phyloP scores from a whole-genome alignment of 352 stramenopile genomes.

The Globisporangium carolinianum region DNA sequence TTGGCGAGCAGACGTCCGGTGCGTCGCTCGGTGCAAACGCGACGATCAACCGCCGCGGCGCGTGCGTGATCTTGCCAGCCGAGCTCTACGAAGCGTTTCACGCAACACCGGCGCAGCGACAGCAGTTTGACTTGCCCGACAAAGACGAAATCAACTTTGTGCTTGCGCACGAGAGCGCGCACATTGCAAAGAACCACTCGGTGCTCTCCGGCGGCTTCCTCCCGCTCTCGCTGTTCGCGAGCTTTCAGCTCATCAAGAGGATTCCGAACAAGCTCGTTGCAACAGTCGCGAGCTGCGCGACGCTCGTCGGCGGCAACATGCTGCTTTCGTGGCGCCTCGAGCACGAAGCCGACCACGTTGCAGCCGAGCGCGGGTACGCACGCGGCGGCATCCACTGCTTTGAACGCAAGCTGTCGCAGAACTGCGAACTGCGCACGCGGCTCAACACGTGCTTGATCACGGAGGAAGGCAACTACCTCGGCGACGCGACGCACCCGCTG shows the following conservation, averaged over 20 bases:
- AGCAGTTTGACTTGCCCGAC: constrained; percentile 51
- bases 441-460: constrained; percentile 70
- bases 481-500: constrained; percentile 68
- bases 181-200: constrained; percentile 79
- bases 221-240: constrained; percentile 50
- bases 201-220: constrained; percentile 56
- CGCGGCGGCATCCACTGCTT: constrained; percentile 69
- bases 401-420: constrained; percentile 63
- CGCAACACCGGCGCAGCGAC: constrained; percentile 30
- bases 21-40: constrained; percentile 24
- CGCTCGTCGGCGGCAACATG: constrained; percentile 47
- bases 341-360: constrained; percentile 72
- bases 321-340: constrained; percentile 75
- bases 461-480: constrained; percentile 73
- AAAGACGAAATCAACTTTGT: constrained; percentile 81
- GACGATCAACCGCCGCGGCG: constrained; percentile 41
- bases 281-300: constrained; percentile 31
- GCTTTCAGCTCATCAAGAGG: constrained; percentile 44
- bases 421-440: constrained; percentile 58
- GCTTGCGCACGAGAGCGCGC: constrained; percentile 70
- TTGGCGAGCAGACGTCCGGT: constrained; percentile 43
- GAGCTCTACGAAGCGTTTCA: constrained; percentile 80
- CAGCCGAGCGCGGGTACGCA: constrained; percentile 57
- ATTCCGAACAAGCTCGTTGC: constrained; percentile 75
- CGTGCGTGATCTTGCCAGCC: constrained; percentile 60